Evolutionary conservation across 208 protist genomes (phyloP), one percentile per base, ranked within the genome.

Genomic region (Crithidia mellificae): DNA sequence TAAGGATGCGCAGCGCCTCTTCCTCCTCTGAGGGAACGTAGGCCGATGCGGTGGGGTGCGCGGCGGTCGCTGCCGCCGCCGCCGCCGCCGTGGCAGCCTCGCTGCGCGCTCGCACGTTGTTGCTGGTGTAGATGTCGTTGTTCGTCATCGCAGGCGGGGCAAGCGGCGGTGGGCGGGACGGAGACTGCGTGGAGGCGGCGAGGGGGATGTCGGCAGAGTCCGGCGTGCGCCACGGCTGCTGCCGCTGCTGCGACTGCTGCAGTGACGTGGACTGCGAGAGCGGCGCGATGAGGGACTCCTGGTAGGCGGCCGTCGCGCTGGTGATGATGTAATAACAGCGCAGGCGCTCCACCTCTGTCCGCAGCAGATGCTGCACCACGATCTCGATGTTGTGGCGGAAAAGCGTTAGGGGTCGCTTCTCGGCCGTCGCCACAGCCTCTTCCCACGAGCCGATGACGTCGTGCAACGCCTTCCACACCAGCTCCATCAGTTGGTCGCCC

Each of bases 401-500:
- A 9, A 93, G 57, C 15, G 63, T 70, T 15, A 77, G 64, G 14
- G 55, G 72, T 1, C 39, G 63, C 51, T 73, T 62, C 34, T 77
- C 63, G 0, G 63, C 34, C 9, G 63, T 47, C 11, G 24, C 41
- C 27, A 41, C 57, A 29, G 55, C 63, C 17, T 80, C 63, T 44
- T 74, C 69, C 74, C 68, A 80, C 39, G 68, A 58, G 22, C 57
- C 58, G 34, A 73, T 68, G 32, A 73, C 51, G 30, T 78, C 67
- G 59, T 91, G 89, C 74, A 95, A 70, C 25, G 84, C 72, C 30
- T 77, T 61, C 89, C 89, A 95, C 12, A 95, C 78, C 20, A 77
- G 51, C 49, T 87, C 80, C 34, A 92, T 88, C 12, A 91, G 75
- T 72, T 79, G 63, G 63, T 92, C 75, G 24, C 74, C 84, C 64